Evolutionary conservation across 139 green algal species (phyloP), one percentile per base, ranked within the genome.

Genomic region (Coelastrella sp.): DNA sequence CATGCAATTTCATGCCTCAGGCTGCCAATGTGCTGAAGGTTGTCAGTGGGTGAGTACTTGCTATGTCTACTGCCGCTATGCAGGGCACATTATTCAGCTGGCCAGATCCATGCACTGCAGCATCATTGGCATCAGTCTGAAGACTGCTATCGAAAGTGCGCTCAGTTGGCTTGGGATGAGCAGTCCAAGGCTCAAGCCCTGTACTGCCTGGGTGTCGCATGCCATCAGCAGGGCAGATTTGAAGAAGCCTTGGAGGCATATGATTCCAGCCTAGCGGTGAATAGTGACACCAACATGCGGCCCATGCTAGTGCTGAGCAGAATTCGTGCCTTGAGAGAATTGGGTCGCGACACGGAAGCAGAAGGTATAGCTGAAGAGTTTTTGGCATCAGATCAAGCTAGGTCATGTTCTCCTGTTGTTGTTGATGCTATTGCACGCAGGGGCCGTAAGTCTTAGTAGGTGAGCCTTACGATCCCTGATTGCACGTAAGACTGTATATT

Each of bases 31-130:
- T 49, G 35, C 35, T 49, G 35, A 49, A 49, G 35, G 35, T 49
- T 49, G 3, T 49, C 35, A 49, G 35, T 49, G 35, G 35, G 35
- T 49, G 35, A 49, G 3, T 49, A 49, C 35, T 49, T 49, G 35
- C 35, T 5, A 49, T 49, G 35, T 49, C 35, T 49, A 49, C 35
- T 49, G 35, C 35, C 3, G 22, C 15, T n/a, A 7, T 68, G 63
- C 87, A 91, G 93, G 14, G 93, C 80, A 14, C 91, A 94, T 65
- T 95, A 95, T 82, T 93, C 93, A 15, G 78, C 86, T 15, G 93
- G 92, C 10, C 93, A 95, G 86, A 90, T 95, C 8, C 78, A 90
- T 68, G 68, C 86, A n/a, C 59, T 93, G 19, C 90, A 81, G 63
- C 61, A 80, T 19, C 76, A 91, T 4, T 91, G 87, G 87, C 17